Conservation (phyloP, 2,329 filamentous ascomycete genomes). For the Xylariomycetidae sp. region DNA sequence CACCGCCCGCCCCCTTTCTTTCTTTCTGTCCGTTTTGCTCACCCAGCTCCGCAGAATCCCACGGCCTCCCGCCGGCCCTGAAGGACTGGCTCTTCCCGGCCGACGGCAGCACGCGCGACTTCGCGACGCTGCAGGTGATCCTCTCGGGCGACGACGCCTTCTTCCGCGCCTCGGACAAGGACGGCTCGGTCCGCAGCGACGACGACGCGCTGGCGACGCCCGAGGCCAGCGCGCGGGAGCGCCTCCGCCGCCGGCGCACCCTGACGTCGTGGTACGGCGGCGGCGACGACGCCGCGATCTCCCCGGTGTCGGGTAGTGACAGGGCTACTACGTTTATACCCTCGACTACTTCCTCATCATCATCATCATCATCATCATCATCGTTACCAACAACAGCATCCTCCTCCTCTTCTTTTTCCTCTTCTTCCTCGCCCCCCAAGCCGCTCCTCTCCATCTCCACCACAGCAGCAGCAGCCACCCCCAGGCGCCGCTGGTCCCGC, state of each 20-base stretch:
- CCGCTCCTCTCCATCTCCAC: too few species aligned
- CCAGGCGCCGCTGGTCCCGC: too few species aligned
- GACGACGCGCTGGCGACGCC: neutral
- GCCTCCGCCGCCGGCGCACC: conserved; percentile 18
- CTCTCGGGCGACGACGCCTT: conserved; percentile 23
- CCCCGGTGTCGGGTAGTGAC: neutral
- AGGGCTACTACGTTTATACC: too few species aligned
- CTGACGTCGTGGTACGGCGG: too few species aligned
- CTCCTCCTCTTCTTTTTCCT: too few species aligned
- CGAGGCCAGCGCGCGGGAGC: too few species aligned
- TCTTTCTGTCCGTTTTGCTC: neutral
- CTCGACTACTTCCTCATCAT: too few species aligned
- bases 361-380: too few species aligned
- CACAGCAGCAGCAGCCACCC: too few species aligned
- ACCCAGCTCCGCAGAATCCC: conserved; percentile 11
- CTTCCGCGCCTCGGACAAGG: conserved; percentile 21
- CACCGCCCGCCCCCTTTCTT: neutral
- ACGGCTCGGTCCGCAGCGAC: conserved; percentile 22
- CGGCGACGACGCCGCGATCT: conserved; percentile 5
- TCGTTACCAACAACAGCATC: too few species aligned
- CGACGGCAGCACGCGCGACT: conserved; percentile 23
- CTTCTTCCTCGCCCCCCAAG: too few species aligned
- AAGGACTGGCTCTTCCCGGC: conserved; percentile 25
- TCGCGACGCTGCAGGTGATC: conserved; percentile 25
- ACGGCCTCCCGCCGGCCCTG: conserved; percentile 20